A percentile compares a stretch with the other conserved stretches of the same genome.
These are phyloP conservation scores for Arthonia radiata DNA, from an alignment of 495 filamentous ascomycete species.

Conservation along the genomic window DNA sequence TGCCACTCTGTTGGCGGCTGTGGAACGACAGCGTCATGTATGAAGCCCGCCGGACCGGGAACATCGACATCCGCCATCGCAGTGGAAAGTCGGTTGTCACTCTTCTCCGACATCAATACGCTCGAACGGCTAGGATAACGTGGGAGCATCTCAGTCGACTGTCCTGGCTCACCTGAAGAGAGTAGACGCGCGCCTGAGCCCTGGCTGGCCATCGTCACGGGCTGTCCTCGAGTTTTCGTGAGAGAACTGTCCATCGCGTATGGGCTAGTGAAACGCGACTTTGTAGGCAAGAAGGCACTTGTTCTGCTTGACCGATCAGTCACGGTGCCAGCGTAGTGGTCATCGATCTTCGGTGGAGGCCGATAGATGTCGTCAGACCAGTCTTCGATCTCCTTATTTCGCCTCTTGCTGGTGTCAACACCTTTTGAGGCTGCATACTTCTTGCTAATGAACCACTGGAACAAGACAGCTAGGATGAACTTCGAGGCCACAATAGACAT, in stretches of 20 bases:
- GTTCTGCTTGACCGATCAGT: slow-evolving; percentile 6
- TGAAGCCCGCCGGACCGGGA: slow-evolving; percentile 71
- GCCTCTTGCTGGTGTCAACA: slow-evolving; percentile 60
- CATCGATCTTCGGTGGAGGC: slow-evolving; percentile 53
- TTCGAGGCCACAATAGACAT: slow-evolving; percentile 67
- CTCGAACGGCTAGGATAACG: slow-evolving; percentile 6
- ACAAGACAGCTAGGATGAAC: slow-evolving; percentile 71
- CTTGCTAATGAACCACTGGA: slow-evolving; percentile 83
- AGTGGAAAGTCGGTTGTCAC: slow-evolving; percentile 25
- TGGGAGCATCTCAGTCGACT: slow-evolving; percentile 8
- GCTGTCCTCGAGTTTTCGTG: slow-evolving; percentile 26
- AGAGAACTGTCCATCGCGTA: slow-evolving; percentile 42
- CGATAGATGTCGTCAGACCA: slow-evolving; percentile 97
- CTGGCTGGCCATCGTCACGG: slow-evolving; percentile 93
- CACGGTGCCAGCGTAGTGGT: slow-evolving; percentile 30
- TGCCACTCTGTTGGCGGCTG: slow-evolving; percentile 96
- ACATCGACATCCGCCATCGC: slow-evolving; percentile 39
- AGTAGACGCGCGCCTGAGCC: slow-evolving; percentile 52
- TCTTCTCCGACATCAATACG: slow-evolving; percentile 15
- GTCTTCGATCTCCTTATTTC: slow-evolving; percentile 87
- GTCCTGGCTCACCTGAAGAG: slow-evolving; percentile 17
- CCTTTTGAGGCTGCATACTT: slow-evolving; percentile 54
- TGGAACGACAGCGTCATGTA: slow-evolving; percentile 85
- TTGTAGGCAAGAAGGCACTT: slow-evolving; percentile 44
- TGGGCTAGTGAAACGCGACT: slow-evolving; percentile 83